Evolutionary conservation across 2,329 filamentous ascomycete genomes (phyloP), one percentile per base, ranked within the genome.

Genomic region (Didymella glomerata): DNA sequence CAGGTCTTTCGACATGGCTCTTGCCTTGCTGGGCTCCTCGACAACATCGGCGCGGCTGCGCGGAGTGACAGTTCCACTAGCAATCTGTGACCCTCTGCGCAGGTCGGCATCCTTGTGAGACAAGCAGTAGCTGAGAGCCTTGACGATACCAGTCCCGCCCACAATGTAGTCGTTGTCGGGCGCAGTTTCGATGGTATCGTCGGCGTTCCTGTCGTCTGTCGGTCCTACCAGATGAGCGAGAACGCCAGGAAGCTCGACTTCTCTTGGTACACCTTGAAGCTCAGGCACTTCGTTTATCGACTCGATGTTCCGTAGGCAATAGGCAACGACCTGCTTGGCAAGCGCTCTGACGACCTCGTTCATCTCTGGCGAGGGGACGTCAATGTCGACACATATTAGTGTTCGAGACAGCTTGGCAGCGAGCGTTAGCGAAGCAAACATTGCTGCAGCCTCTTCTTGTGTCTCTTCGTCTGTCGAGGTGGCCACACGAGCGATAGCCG

Each of bases 161-260:
- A 98, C 95, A 44, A 98, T 93, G 77, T 98, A 98, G 76, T 97
- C 92, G 58, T 96, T 90, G 65, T 97, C 92, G 0, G 93, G 91
- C 7, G 92, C 90, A 11, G 88, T 83, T 2, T 89, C 87, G 42
- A 87, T 83, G 22, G 89, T 85, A 45, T 89, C 87, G 22, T 79
- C 81, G 14, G 78, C 75, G 10, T 84, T 64, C 67, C 77, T 67
- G 72, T 84, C 76, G 74, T 86, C 76, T 73, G 81, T 85, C 66
- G 91, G 86, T 4, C 93, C 93, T 30, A 97, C 91, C 41, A 98
- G 86, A 74, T 96, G 92, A 62, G 91, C 88, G 25, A 98, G 83
- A 3, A 96, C 90, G 64, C 96, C 91, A 4, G 93, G 92, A 77
- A 96, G 74, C n/a, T 84, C 82, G 20, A 88, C 84, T 38, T 76